These are phyloP conservation scores for Citrus cavaleriei DNA, from an alignment of 345 rosid genomes.

Conservation along the genomic window DNA sequence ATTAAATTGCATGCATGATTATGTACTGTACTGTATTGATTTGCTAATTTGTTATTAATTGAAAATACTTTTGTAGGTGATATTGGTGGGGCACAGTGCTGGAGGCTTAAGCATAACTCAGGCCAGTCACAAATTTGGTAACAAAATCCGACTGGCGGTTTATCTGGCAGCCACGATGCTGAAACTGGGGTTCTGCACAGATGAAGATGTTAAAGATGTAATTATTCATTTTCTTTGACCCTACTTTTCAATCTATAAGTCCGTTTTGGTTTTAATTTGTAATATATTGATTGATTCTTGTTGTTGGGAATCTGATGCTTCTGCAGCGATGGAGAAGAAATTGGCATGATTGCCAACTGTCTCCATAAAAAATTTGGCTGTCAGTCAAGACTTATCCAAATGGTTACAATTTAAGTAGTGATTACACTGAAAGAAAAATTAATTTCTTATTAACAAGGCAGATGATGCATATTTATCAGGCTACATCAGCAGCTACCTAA, in stretches of 20 bases:
- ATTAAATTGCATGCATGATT: not conserved
- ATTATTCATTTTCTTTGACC: no score
- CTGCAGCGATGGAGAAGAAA: not conserved
- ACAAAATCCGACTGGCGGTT: constrained; percentile 61
- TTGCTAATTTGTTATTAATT: not conserved
- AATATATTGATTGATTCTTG: not conserved
- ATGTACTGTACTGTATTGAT: not conserved
- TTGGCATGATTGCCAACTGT: constrained; percentile 12
- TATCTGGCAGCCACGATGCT: constrained; percentile 88
- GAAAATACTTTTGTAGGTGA: constrained; percentile 42
- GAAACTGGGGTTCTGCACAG: constrained; percentile 43
- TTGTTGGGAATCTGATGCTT: not conserved
- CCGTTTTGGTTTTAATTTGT: not conserved
- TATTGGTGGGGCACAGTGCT: constrained; percentile 90
- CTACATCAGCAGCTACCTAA: not conserved
- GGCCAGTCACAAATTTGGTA: constrained; percentile 49
- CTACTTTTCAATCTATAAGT: not conserved
- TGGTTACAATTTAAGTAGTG: not conserved
- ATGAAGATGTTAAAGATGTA: constrained; percentile 68
- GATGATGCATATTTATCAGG: not conserved
- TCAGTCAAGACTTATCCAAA: not conserved
- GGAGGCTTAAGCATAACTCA: constrained; percentile 82
- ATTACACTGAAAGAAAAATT: not conserved
- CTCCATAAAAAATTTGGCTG: constrained; percentile 7
- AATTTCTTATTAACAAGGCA: not conserved